Base-by-base conservation (phyloP, 2,329 filamentous ascomycete species). In the Diaporthe citrichinensis region DNA sequence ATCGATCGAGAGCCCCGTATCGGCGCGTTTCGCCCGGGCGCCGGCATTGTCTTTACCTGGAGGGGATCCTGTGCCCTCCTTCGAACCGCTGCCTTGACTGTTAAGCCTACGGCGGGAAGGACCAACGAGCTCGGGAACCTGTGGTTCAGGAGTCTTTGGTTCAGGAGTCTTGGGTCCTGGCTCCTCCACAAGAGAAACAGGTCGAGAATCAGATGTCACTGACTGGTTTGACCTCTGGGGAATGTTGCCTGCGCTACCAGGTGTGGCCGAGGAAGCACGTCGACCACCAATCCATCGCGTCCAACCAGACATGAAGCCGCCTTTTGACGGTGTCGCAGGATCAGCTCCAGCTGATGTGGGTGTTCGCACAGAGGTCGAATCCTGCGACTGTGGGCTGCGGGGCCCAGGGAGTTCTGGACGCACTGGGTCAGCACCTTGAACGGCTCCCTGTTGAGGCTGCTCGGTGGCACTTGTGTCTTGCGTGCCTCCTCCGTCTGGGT, bases 1-100 rank as follows among this genome's bases (percentile, higher is more conserved):
- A 41, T 20, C 36, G 49, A 69, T 5, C 4, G 65, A 55, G 36
- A 69, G 34, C n/a, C n/a, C 65, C 15, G 49, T 69, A 41, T 69
- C 17, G 15, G 34, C 34, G 49, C 65, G 49, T 28, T 34, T 55
- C 23, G 23, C 14, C 15, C 34, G 49, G 15, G 49, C 1, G 23
- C 49, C 49, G 10, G 15, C 6, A 7, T 9, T 31, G n/a, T 7
- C 34, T 55, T 23, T n/a, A 20, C 9, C 31, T 15, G 46, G 7
- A 14, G 34, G 9, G 14, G 65, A 31, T 69, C n/a, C 49, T 41
- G 34, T n/a, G n/a, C n/a, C 15, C 1, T n/a, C 34, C 31, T 55
- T 49, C 17, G 65, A 41, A 53, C 65, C 31, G 36, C 49, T 69
- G n/a, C 31, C 34, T 55, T 28, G 65, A 28, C 65, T 69, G 8